Evolutionary conservation across 257 asterid genomes (phyloP).

Genomic region (Thymus mandschuricus): DNA sequence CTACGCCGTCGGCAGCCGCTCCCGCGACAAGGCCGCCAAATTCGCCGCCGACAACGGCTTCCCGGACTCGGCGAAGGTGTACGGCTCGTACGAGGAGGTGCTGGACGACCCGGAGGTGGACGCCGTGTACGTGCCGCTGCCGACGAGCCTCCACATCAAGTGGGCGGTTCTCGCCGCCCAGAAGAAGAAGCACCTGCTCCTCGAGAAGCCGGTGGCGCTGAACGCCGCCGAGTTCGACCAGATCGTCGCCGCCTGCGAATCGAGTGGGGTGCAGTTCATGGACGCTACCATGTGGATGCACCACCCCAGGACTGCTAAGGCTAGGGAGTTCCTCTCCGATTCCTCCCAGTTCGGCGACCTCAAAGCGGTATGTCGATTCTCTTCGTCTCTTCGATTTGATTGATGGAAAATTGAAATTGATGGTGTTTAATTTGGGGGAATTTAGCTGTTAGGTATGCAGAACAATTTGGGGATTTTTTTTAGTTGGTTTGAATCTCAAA

Average conservation of each 20-base stretch:
- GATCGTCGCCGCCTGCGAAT: slow-evolving; percentile 69
- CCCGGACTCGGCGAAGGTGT: slow-evolving; percentile 56
- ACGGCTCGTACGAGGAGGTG: slow-evolving; percentile 67
- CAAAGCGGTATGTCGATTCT: slow-evolving; percentile 50
- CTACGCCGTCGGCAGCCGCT: slow-evolving; percentile 69
- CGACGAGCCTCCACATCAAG: slow-evolving; percentile 67
- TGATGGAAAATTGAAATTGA: neutral
- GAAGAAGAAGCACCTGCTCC: slow-evolving; percentile 69
- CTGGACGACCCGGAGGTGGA: slow-evolving; percentile 70
- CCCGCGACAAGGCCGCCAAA: slow-evolving; percentile 58
- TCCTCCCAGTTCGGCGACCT: slow-evolving; percentile 59
- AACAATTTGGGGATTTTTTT: neutral
- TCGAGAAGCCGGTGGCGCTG: slow-evolving; percentile 77
- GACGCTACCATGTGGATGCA: slow-evolving; percentile 94
- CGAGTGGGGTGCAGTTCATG: slow-evolving; percentile 80
- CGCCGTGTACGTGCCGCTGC: slow-evolving; percentile 71
- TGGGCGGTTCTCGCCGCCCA: slow-evolving; percentile 81
- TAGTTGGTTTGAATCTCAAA: neutral
- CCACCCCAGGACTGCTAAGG: slow-evolving; percentile 71
- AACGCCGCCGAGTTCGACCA: slow-evolving; percentile 58
- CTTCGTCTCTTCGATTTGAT: neutral
- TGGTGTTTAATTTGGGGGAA: no score
- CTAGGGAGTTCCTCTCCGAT: slow-evolving; percentile 62
- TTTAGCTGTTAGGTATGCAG: no score
- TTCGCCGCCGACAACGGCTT: slow-evolving; percentile 59